Evolutionary conservation across 2,329 filamentous ascomycete genomes (phyloP).

Genomic region (Tolypocladium amazonense): DNA sequence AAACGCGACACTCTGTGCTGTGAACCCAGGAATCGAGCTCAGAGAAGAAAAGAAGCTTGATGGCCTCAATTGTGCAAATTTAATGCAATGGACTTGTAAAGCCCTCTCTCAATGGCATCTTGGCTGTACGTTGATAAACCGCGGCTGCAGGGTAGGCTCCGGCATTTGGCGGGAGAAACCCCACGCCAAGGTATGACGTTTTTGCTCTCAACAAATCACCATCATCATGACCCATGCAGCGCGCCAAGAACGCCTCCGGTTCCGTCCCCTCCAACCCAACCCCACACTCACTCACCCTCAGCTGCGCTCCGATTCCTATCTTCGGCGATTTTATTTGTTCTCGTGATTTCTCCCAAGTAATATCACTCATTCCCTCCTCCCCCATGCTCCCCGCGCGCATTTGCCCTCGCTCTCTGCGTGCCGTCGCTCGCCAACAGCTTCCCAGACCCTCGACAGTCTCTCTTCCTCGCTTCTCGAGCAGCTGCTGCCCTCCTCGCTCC

Average conservation of each 20-base stretch:
- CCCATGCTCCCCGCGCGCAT: constrained; percentile 1
- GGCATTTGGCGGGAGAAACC: background rate
- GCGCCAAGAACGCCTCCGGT: background rate
- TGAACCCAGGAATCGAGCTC: too few relatives aligned
- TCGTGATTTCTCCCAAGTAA: background rate
- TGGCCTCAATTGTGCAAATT: too few relatives aligned
- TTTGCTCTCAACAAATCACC: background rate
- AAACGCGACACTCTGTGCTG: too few relatives aligned
- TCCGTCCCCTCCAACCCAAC: background rate
- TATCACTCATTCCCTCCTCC: background rate
- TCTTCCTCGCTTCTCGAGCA: constrained; percentile 1
- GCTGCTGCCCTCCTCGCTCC: constrained; percentile 2
- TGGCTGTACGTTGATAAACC: too few relatives aligned
- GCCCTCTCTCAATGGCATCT: too few relatives aligned
- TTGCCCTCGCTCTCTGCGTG: background rate
- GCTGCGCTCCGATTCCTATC: background rate
- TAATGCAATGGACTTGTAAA: too few relatives aligned
- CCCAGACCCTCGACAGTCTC: background rate
- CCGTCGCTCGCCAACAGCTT: background rate
- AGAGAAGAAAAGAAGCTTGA: too few relatives aligned
- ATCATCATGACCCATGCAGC: background rate
- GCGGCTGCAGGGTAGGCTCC: background rate
- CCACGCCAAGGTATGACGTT: background rate
- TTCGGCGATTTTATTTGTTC: background rate
- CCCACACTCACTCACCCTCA: background rate